phyloP scores from a whole-genome alignment of 768 basidiomycete species.

The Kwoniella bestiolae region DNA sequence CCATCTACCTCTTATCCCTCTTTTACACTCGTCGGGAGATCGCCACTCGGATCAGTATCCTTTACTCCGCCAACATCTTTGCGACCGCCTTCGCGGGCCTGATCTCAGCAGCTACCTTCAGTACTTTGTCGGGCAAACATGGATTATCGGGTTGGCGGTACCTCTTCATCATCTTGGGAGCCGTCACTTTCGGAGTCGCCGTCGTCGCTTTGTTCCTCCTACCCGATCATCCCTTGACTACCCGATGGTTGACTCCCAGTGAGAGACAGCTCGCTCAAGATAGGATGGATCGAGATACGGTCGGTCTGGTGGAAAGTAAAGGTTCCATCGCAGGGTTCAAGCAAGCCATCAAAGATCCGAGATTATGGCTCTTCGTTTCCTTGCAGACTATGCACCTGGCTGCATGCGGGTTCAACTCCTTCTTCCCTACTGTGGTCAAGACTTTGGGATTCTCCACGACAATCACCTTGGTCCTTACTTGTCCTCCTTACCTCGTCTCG shows the following conservation, averaged over 20 bases:
- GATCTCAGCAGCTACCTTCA: constrained; percentile 75
- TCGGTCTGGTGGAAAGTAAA: constrained; percentile 15
- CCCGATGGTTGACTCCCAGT: constrained; percentile 32
- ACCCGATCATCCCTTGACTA: constrained; percentile 33
- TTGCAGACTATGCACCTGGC: constrained; percentile 24
- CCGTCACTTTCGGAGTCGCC: constrained; percentile 24
- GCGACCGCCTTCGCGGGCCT: constrained; percentile 54
- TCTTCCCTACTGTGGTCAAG: constrained; percentile 36
- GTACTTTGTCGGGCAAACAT: constrained; percentile 69
- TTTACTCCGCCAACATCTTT: constrained; percentile 30
- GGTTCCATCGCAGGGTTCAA: constrained; percentile 21
- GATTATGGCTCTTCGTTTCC: constrained; percentile 31
- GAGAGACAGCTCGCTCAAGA: constrained; percentile 24
- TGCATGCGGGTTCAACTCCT: constrained; percentile 35
- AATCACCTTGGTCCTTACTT: constrained; percentile 33
- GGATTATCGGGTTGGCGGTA: constrained; percentile 77
- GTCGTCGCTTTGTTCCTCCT: constrained; percentile 28
- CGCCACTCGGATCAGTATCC: constrained; percentile 64
- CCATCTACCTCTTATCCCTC: constrained; percentile 54
- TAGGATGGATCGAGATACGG: constrained; percentile 22
- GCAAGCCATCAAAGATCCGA: constrained; percentile 27
- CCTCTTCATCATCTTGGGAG: constrained; percentile 51
- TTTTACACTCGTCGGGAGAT: constrained; percentile 65
- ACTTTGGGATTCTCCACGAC: constrained; percentile 32
- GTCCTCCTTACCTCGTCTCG: constrained; percentile 34